Base-by-base conservation (phyloP, 2,329 filamentous ascomycete genomes). In the Trichoderma lentiforme region DNA sequence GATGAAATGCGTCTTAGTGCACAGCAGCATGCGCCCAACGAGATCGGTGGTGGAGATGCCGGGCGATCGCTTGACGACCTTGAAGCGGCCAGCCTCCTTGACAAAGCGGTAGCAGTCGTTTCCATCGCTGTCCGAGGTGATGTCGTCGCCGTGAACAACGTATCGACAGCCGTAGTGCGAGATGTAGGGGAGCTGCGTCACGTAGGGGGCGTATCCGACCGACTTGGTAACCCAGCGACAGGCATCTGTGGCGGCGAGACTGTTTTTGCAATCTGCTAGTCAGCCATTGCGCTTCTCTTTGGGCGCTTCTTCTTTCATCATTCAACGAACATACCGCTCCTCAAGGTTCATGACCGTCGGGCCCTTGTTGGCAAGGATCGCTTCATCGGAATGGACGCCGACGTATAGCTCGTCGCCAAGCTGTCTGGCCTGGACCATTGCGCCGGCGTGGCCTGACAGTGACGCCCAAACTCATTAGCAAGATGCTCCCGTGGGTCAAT, bases 61-160 rank as follows among this genome's bases (percentile, higher is more conserved):
- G 0, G 96, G 96, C 2, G 96, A 98, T 74, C 96, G 89, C 84
- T 97, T 97, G 60, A 99, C 96, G 21, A 99, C 94, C 83, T 97
- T 95, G 88, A 99, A 99, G 57, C 96, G 89, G 14, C 92, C 92
- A 1, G 95, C 96, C 53, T 93, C 91, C 84, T 99, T 99, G 78
- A 99, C 96, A 79, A 95, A 98, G 73, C 96, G 93, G 84, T 99
- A 99, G 84, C 95, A 98, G 84, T 99, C 96, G 81, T 97, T 92
- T 56, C 96, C 96, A 76, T 91, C 90, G 80, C 92, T 93, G 82
- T 99, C 96, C 0, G 94, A 97, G 3, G 96, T 98, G 79, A 98
- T 97, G 82, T 98, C 95, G 81, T 98, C 96, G 73, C 95, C 95
- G 82, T 98, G 95, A 2, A 97, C 95, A 56, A 98, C 96, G 81